Conservation (phyloP, 2,329 filamentous ascomycete species). For the Onygena corvina region DNA sequence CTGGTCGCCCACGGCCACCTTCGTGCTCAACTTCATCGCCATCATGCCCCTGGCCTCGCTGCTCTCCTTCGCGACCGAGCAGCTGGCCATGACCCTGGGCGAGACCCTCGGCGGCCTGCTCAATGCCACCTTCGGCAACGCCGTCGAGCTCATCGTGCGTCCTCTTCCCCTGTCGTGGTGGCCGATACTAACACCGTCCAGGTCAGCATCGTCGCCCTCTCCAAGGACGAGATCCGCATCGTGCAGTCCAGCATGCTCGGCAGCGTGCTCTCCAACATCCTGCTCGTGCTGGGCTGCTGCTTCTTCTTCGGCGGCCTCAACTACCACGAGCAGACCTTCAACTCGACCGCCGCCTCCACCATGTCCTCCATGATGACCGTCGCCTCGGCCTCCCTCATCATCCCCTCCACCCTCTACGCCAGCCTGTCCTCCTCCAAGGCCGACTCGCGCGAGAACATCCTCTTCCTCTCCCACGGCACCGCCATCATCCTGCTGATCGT, state of each 20-base stretch:
- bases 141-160: slow-evolving; percentile 58
- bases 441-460: slow-evolving; percentile 41
- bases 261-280: slow-evolving; percentile 85
- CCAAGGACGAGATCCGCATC: slow-evolving; percentile 70
- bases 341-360: slow-evolving; percentile 39
- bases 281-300: slow-evolving; percentile 74
- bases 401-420: slow-evolving; percentile 62
- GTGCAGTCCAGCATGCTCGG: slow-evolving; percentile 98
- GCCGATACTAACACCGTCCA: slow-evolving; percentile 25
- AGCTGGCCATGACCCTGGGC: slow-evolving; percentile 48
- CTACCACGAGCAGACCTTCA: slow-evolving; percentile 54
- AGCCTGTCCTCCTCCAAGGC: slow-evolving; percentile 42
- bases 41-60: slow-evolving; percentile 52
- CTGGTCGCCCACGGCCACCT: slow-evolving; percentile 47
- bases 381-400: slow-evolving; percentile 64
- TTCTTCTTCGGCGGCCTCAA: slow-evolving; percentile 63
- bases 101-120: slow-evolving; percentile 51
- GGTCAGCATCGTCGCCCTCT: slow-evolving; percentile 86
- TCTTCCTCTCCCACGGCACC: slow-evolving; percentile 62
- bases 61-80: slow-evolving; percentile 53
- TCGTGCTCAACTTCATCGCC: slow-evolving; percentile 52
- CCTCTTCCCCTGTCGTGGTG: slow-evolving; percentile 41
- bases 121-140: slow-evolving; percentile 57
- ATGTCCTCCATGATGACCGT: slow-evolving; percentile 61
- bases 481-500: slow-evolving; percentile 62